Evolutionary conservation across 306 rosid species (phyloP).

Genomic region (Castanea mollissima): DNA sequence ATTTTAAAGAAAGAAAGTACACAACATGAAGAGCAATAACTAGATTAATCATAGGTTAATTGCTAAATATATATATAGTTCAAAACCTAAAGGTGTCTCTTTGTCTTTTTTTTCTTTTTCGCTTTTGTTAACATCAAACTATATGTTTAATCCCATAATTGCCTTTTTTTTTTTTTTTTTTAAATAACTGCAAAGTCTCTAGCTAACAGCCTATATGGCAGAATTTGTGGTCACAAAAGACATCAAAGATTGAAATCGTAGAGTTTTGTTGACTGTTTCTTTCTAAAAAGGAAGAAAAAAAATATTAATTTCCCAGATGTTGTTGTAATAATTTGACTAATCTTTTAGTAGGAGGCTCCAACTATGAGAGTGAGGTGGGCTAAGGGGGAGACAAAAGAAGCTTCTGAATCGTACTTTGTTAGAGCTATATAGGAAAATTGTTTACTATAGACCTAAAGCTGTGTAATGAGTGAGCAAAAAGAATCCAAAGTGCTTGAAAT

Average conservation of each 20-base stretch:
- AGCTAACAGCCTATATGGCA: slow-evolving; percentile 20
- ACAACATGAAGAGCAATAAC: neutral
- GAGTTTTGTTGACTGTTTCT: slow-evolving; percentile 16
- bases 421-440: slow-evolving; percentile 21
- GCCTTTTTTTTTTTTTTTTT: slow-evolving; percentile 7
- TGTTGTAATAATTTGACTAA: slow-evolving; percentile 21
- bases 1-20: neutral
- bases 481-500: slow-evolving; percentile 41
- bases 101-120: neutral
- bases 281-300: slow-evolving; percentile 27
- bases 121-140: neutral
- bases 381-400: slow-evolving; percentile 59
- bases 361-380: neutral
- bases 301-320: slow-evolving; percentile 17
- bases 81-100: neutral
- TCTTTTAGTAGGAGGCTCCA: slow-evolving; percentile 21
- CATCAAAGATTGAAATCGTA: slow-evolving; percentile 11
- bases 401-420: slow-evolving; percentile 51
- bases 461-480: slow-evolving; percentile 19
- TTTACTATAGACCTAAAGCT: slow-evolving; percentile 39
- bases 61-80: neutral
- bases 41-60: neutral
- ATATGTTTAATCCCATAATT: slow-evolving; percentile 15
- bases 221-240: slow-evolving; percentile 23
- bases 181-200: slow-evolving; percentile 1